phyloP scores from a whole-genome alignment of 192 early-diverging fungal species.

The Spizellomyces sp. region DNA sequence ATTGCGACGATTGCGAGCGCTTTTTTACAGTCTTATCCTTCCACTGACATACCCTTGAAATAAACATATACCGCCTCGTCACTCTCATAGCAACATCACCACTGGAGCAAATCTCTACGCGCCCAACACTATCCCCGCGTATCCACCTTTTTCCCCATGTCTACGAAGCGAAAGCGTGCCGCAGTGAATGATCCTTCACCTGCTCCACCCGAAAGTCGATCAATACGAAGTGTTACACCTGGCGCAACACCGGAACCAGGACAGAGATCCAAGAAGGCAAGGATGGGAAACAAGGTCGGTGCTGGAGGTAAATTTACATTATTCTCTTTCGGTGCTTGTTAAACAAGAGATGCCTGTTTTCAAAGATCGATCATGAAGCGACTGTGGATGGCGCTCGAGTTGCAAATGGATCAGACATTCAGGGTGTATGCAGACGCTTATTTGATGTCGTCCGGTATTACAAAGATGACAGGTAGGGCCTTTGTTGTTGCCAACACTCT shows the following conservation, averaged over 20 bases:
- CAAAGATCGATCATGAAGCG: neutral
- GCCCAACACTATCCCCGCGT: too few species aligned
- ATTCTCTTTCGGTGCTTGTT: neutral
- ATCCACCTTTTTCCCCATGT: neutral
- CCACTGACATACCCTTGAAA: too few species aligned
- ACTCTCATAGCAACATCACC: too few species aligned
- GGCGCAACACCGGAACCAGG: neutral
- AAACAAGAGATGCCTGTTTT: neutral
- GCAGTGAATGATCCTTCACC: neutral
- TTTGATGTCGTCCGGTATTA: slow-evolving; percentile 22
- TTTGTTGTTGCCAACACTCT: neutral
- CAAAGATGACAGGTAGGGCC: slow-evolving; percentile 21
- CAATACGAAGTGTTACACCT: neutral
- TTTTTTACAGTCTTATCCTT: too few species aligned
- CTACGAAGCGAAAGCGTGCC: neutral
- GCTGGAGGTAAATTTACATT: neutral
- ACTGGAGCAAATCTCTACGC: too few species aligned
- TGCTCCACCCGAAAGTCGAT: neutral
- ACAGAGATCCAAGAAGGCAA: neutral
- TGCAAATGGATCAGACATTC: neutral
- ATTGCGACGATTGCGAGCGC: too few species aligned
- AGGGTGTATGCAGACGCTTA: slow-evolving; percentile 3
- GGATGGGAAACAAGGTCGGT: neutral
- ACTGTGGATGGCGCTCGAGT: neutral
- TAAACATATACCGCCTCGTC: too few species aligned